Evolutionary conservation across 1,284 basidiomycete genomes (phyloP), one percentile per base, ranked within the genome.

Genomic region (Ganoderma boninense): DNA sequence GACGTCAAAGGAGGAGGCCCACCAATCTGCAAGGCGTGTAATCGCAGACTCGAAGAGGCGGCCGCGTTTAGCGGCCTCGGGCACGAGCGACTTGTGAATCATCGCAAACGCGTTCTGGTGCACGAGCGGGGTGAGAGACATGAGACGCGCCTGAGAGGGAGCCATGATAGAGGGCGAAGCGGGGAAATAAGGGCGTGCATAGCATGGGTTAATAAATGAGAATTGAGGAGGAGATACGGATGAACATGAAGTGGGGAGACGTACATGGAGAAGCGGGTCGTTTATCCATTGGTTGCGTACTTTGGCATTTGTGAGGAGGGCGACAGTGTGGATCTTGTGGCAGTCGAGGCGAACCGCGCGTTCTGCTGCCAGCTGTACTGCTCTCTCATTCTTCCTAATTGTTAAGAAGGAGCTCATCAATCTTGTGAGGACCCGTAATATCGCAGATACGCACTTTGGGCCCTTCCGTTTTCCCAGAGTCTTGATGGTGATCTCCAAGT

Each of bases 271-370:
- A 3, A 96, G 83, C 0, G 84, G 82, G 77, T 98, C 94, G 71
- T 96, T 97, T 23, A 96, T 80, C 94, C 95, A 97, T 66, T 84
- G 85, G 80, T 99, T 99, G 60, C 97, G 89, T 18, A 91, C 83
- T 43, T 87, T 83, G 4, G 93, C 92, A 77, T 93, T 95, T 4
- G 90, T 89, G 2, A 99, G 87, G 10, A 98, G 86, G 18, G 89
- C 83, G 5, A 98, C 83, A 2, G 94, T 94, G 77, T 98, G 97
- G 16, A 95, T 84, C 81, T 97, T 97, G 83, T 98, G 96, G 67
- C 90, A 90, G 69, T 92, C 88, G 56, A 97, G 89, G 29, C 96
- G 87, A 14, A 91, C 80, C 26, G 92, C 83, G 14, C 95, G 88
- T 77, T 96, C 93, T 11, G 87, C 87, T 68, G 87, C 84, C 40